Percentiles rank a stretch among this genome's conserved stretches.
phyloP scores from a whole-genome alignment of 192 early-diverging fungal genomes.

The Backusella westeae region DNA sequence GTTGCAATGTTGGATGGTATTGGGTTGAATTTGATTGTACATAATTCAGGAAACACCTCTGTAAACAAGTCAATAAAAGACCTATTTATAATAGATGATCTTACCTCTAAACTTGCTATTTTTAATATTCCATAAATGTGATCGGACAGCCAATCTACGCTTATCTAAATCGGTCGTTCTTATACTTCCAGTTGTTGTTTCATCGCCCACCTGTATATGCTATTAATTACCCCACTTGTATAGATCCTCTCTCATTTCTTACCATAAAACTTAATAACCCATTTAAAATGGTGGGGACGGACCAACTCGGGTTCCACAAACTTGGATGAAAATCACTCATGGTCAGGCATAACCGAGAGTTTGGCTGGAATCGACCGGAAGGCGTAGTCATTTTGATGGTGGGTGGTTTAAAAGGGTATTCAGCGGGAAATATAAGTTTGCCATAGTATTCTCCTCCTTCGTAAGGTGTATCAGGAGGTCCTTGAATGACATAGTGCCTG shows the following conservation, averaged over 20 bases:
- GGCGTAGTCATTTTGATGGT: conserved; percentile 82
- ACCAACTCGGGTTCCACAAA: conserved; percentile 98
- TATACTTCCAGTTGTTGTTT: conserved; percentile 93
- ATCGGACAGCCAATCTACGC: conserved; percentile 70
- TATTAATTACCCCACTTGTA: no score
- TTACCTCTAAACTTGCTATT: conserved; percentile 76
- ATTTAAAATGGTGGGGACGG: conserved; percentile 93
- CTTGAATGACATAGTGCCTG: conserved; percentile 93
- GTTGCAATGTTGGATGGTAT: background rate
- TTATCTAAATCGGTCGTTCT: conserved; percentile 78
- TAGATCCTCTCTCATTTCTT: background rate
- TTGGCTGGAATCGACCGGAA: conserved; percentile 87
- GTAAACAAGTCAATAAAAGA: background rate
- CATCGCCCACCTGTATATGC: conserved; percentile 52
- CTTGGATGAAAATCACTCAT: conserved; percentile 96
- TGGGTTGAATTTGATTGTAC: conserved; percentile 45
- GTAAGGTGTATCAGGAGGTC: conserved; percentile 95
- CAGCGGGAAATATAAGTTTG: conserved; percentile 86
- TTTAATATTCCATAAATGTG: conserved; percentile 75
- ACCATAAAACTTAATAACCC: conserved; percentile 98
- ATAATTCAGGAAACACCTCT: conserved; percentile 85
- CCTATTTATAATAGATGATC: background rate
- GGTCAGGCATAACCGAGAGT: conserved; percentile 90
- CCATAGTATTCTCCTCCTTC: conserved; percentile 94
- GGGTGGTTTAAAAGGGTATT: conserved; percentile 96